Evolutionary conservation across 2,329 filamentous ascomycete genomes (phyloP).

Genomic region (Nothophaeocryptopus gaeumannii): DNA sequence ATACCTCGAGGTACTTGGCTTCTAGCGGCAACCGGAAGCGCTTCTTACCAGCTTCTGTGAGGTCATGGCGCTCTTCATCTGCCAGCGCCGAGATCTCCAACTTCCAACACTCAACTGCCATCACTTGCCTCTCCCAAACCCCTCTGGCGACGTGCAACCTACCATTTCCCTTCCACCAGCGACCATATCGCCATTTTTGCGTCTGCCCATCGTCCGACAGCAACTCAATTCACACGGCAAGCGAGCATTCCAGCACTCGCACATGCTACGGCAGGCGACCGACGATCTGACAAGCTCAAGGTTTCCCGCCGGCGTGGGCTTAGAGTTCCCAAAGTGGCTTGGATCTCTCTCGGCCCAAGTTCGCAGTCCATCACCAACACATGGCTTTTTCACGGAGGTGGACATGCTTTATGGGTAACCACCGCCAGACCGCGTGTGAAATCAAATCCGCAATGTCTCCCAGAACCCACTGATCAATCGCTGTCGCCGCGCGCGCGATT

Average conservation of each 20-base stretch:
- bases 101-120: not conserved
- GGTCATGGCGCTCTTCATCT: conserved; percentile 4
- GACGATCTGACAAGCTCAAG: no score
- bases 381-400: no score
- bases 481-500: not conserved
- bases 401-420: not conserved
- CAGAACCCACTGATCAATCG: not conserved
- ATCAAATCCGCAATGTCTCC: not conserved
- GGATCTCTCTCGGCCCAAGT: no score
- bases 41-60: not conserved
- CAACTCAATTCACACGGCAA: no score
- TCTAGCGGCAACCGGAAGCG: conserved; percentile 4
- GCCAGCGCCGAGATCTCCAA: not conserved
- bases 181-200: not conserved
- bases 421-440: not conserved
- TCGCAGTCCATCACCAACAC: no score
- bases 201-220: no score
- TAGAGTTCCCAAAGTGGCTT: no score
- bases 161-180: not conserved
- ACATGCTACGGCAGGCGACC: no score
- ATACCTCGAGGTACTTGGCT: conserved; percentile 8
- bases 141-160: not conserved
- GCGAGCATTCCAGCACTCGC: no score
- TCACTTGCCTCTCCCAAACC: not conserved
- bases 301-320: no score